Percentiles rank a stretch among this genome's conserved stretches.
phyloP scores from a whole-genome alignment of 768 basidiomycete genomes.

The Guyanaporus albipodus region DNA sequence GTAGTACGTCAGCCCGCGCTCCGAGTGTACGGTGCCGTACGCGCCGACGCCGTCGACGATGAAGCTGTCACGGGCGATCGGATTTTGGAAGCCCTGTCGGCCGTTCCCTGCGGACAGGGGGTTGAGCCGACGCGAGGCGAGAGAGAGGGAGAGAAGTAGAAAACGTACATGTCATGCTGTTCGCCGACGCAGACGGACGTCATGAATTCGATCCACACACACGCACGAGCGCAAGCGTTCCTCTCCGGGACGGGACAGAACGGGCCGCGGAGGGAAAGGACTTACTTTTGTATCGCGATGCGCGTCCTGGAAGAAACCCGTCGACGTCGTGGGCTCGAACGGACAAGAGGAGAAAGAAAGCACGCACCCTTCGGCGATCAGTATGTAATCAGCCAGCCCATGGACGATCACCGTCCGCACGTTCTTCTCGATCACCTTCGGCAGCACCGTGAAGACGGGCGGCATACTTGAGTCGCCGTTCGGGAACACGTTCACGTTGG shows the following conservation, averaged over 20 bases:
- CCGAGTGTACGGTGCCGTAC: slow-evolving; percentile 58
- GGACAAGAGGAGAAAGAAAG: no score
- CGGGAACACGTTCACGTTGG: slow-evolving; percentile 56
- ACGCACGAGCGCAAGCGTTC: no score
- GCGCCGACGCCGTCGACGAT: slow-evolving; percentile 68
- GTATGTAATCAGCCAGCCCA: slow-evolving; percentile 67
- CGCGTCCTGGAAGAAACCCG: slow-evolving; percentile 53
- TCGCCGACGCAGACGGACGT: no score
- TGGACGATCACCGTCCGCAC: slow-evolving; percentile 65
- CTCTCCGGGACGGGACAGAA: no score
- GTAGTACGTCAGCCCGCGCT: slow-evolving; percentile 63
- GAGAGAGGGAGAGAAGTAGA: no score
- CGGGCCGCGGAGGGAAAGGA: no score
- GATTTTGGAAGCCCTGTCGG: slow-evolving; percentile 68
- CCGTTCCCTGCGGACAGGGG: slow-evolving; percentile 42
- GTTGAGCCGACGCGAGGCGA: neutral
- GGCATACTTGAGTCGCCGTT: slow-evolving; percentile 58
- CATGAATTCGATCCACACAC: no score
- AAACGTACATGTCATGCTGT: slow-evolving; percentile 40
- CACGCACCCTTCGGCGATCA: slow-evolving; percentile 69
- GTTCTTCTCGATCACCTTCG: slow-evolving; percentile 74
- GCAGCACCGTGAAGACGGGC: slow-evolving; percentile 60
- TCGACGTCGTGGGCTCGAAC: no score
- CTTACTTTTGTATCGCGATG: slow-evolving; percentile 64
- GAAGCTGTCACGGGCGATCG: slow-evolving; percentile 62